A percentile compares a stretch with the other conserved stretches of the same genome.
phyloP scores from a whole-genome alignment of 805 yeast genomes.

The Candida sanyiensis region DNA sequence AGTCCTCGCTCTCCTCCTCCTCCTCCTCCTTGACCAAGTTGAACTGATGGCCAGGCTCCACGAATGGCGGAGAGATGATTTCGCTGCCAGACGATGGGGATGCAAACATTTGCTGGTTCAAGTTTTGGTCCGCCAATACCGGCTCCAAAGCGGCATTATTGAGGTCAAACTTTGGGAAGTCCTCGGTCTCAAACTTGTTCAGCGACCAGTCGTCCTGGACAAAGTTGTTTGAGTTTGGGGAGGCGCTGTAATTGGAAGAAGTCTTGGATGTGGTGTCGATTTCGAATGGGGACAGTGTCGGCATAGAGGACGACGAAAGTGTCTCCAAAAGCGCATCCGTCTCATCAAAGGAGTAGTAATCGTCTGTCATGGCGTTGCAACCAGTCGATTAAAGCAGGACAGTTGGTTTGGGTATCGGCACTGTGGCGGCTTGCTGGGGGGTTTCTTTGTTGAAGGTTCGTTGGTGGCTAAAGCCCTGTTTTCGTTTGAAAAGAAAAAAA shows the following conservation, averaged over 20 bases:
- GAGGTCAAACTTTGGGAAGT: slow-evolving; percentile 1
- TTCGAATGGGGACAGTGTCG: slow-evolving; percentile 23
- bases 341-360: slow-evolving; percentile 23
- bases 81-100: slow-evolving; percentile 11
- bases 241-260: slow-evolving; percentile 18
- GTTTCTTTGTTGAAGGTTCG: too few species aligned
- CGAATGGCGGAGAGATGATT: slow-evolving; percentile 3
- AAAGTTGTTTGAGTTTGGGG: slow-evolving; percentile 19
- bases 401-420: background rate
- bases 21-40: slow-evolving; percentile 9
- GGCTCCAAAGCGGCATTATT: background rate
- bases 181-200: slow-evolving; percentile 3
- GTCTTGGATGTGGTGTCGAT: slow-evolving; percentile 16
- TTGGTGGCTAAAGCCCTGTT: too few species aligned
- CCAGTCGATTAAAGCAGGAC: too few species aligned
- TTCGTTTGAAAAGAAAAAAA: background rate
- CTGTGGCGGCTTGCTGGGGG: background rate
- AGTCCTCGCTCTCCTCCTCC: slow-evolving; percentile 10
- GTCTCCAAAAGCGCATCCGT: slow-evolving; percentile 27
- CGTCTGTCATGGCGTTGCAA: slow-evolving; percentile 7
- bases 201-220: slow-evolving; percentile 14
- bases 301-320: slow-evolving; percentile 20
- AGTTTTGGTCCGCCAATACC: background rate
- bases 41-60: slow-evolving; percentile 5
- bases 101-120: slow-evolving; percentile 3